Evolutionary conservation across 2,329 filamentous ascomycete species (phyloP), one percentile per base, ranked within the genome.

Genomic region (Pyrenophora seminiperda): DNA sequence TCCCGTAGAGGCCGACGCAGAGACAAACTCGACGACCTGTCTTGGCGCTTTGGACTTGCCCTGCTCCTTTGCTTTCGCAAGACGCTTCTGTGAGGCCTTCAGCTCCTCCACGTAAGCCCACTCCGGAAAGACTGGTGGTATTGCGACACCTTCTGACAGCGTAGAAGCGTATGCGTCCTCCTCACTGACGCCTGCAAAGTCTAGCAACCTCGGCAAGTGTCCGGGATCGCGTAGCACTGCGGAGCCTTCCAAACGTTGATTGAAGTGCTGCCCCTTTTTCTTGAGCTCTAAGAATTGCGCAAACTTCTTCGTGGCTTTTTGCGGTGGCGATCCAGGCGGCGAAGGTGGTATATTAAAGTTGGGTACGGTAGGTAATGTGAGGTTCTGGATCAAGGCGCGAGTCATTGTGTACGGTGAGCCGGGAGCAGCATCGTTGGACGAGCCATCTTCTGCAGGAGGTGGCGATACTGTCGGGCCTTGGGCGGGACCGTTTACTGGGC

Each of bases 281-380:
- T 94, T 94, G n/a, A 93, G 79, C 37, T 83, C 79, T 0, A 93
- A 81, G 59, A 94, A 93, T 51, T 85, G 83, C 55, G 84, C 81
- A 61, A 93, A 87, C 62, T 90, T 91, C 59, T 82, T 80, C 41
- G 81, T 86, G 10, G 85, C 65, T 31, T 60, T 63, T 33, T 73
- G 70, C 15, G 74, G 73, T 11, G 75, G 75, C 11, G 73, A 73
- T 5, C 83, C 83, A 0, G 87, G 85, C 1, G 89, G 89, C 3
- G 89, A 91, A 7, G 83, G 79, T 0, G 89, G 89, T 54, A 94
- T 91, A 60, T 85, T 79, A 63, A 91, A 83, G 73, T 90, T 86
- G 1, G 89, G 85, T 3, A 86, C 73, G 2, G 84, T 79, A 2
- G 90, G 90, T 34, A 93, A 80, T 18, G 90, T 94, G 33, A 93